Evolutionary conservation across 208 protist species (phyloP), one percentile per base, ranked within the genome.

Genomic region (Crithidia fasciculata): DNA sequence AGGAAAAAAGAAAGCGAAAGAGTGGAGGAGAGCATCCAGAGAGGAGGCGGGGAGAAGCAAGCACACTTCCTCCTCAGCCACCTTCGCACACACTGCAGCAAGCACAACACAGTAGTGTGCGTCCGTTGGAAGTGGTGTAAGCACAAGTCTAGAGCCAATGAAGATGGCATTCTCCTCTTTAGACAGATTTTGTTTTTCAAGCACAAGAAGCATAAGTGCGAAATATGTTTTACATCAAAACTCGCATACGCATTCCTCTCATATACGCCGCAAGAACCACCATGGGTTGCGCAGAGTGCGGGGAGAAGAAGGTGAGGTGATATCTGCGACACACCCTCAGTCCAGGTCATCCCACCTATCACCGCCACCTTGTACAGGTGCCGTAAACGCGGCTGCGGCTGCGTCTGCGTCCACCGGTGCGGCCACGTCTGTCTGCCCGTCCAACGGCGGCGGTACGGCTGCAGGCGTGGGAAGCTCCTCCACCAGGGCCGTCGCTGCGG

Each of bases 31-130:
- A 47, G 44, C 10, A 57, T 19, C 9, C 9, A 7, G 54, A 39
- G 40, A 64, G 67, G 54, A 60, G 63, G 67, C 49, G 62, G 83
- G 41, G 41, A 55, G 36, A 61, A 2, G 19, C 36, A 75, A 50
- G 50, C 12, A 28, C 28, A 28, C 0, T 28, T 1, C 0, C 28
- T 28, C 1, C 28, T 1, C 28, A 28, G 1, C 28, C 28, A 28
- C 28, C 28, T 28, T 28, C 28, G 28, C 28, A 28, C 28, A 28
- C 28, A 28, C 28, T 28, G 28, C 28, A 28, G 28, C 28, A 28
- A 28, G 0, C 28, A 28, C 0, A 28, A 28, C 0, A 28, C 1
- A 28, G 28, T 28, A 28, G 28, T 28, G 28, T 28, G 28, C 1
- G 28, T 28, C 28, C 28, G 28, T 28, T 28, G 28, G 28, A 28